These are phyloP conservation scores for Cyphellophora europaea DNA, from an alignment of 2,329 filamentous ascomycete genomes.

Conservation along the genomic window DNA sequence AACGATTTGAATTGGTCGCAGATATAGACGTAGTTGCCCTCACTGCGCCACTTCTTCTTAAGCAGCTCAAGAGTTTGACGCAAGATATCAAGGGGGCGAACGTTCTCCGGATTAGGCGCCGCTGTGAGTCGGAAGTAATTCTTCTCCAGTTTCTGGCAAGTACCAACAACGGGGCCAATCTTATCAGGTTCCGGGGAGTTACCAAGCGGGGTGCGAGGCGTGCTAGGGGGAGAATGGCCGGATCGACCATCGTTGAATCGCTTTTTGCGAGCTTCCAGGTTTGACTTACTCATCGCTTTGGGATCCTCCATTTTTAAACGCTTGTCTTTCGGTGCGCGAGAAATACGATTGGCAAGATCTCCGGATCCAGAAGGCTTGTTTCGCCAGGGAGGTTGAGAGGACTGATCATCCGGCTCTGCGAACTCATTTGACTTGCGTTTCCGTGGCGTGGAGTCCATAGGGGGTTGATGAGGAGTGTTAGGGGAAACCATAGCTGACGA, in stretches of 20 bases:
- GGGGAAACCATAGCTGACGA: constrained; percentile 9
- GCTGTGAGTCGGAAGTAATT: constrained; percentile 88
- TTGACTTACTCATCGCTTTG: constrained; percentile 72
- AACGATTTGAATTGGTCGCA: constrained; percentile 99
- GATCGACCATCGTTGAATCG: constrained; percentile 60
- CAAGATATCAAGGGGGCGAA: constrained; percentile 73
- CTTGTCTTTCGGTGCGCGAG: constrained; percentile 44
- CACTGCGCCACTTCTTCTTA: constrained; percentile 88
- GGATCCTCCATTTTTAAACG: constrained; percentile 38
- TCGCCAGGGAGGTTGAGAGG: constrained; percentile 59
- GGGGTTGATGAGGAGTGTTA: constrained; percentile 17
- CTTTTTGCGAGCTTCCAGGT: constrained; percentile 78
- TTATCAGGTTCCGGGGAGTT: constrained; percentile 36
- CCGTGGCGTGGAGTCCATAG: constrained; percentile 37
- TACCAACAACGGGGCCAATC: constrained; percentile 70
- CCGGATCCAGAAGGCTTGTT: constrained; percentile 37
- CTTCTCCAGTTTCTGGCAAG: constrained; percentile 79
- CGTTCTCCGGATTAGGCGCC: constrained; percentile 76
- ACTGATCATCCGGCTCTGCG: constrained; percentile 43
- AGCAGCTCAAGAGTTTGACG: constrained; percentile 77
- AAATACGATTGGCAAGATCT: constrained; percentile 63
- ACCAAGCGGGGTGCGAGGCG: constrained; percentile 28
- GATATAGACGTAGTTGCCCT: constrained; percentile 93
- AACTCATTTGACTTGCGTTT: constrained; percentile 74
- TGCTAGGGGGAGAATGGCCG: constrained; percentile 30